A percentile compares a stretch with the other conserved stretches of the same genome.
Conservation (phyloP, 306 rosid species). For the Rosa chinensis region DNA sequence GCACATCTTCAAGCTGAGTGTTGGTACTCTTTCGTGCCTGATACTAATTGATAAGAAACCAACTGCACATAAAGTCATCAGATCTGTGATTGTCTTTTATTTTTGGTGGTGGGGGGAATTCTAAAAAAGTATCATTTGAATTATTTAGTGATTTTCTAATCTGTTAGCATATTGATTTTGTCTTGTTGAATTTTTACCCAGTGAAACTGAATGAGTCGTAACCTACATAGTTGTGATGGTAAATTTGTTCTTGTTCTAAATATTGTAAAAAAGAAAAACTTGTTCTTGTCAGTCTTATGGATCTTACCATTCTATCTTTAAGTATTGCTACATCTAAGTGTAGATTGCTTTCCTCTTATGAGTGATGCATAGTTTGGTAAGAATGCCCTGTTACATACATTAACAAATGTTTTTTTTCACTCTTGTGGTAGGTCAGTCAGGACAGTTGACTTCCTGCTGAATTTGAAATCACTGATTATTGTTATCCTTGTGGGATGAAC, state of each 20-base stretch:
- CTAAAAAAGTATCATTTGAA: not conserved
- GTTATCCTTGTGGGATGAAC: slow-evolving; percentile 69
- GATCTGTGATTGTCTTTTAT: not conserved
- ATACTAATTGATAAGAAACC: not conserved
- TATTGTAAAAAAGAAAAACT: not conserved
- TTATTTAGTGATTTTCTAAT: not conserved
- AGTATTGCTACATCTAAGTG: not conserved
- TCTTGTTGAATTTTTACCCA: not conserved
- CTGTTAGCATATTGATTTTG: not conserved
- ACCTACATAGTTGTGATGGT: not conserved
- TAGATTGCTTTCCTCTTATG: not conserved
- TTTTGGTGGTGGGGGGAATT: not conserved
- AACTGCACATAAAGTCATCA: not conserved
- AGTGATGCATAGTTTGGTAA: not conserved
- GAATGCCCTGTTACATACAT: not conserved
- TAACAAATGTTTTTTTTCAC: slow-evolving; percentile 31
- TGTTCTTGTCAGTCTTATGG: not conserved
- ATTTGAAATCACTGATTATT: slow-evolving; percentile 86
- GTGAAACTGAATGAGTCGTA: not conserved
- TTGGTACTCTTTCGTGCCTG: not conserved
- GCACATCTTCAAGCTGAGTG: not conserved
- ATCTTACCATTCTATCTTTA: not conserved
- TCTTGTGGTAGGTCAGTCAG: slow-evolving; percentile 74
- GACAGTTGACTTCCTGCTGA: slow-evolving; percentile 96
- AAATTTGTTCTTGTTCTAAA: not conserved